A percentile compares a stretch with the other conserved stretches of the same genome.
Conservation (phyloP, 2,329 filamentous ascomycete species). For the Dendryphion nanum region DNA sequence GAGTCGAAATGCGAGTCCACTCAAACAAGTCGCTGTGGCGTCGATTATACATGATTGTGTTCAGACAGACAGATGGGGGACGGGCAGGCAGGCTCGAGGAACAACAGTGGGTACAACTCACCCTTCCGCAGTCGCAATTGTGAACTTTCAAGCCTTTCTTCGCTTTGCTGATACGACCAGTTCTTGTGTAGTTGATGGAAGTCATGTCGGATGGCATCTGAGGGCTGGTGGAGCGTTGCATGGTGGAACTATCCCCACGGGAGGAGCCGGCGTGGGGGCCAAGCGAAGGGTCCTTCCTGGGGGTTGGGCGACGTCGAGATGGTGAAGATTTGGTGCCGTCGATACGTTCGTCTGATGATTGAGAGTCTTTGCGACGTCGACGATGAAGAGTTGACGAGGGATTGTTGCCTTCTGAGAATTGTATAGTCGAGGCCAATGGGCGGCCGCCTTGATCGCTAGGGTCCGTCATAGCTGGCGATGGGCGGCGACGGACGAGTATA, state of each 20-base stretch:
- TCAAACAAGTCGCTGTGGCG: too few species aligned
- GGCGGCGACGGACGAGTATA: constrained; percentile 28
- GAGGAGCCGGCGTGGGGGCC: constrained; percentile 27
- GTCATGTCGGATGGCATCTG: constrained; percentile 24
- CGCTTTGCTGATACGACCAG: constrained; percentile 48
- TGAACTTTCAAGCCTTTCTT: constrained; percentile 49
- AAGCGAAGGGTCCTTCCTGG: constrained; percentile 18
- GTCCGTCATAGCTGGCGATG: constrained; percentile 31
- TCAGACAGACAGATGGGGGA: too few species aligned
- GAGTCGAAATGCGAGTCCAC: too few species aligned
- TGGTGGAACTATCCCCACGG: constrained; percentile 26
- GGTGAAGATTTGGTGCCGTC: constrained; percentile 18
- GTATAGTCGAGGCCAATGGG: constrained; percentile 25
- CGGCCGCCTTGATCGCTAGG: constrained; percentile 31
- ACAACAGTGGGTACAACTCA: constrained; percentile 34
- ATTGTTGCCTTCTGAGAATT: constrained; percentile 17
- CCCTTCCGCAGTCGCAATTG: constrained; percentile 48
- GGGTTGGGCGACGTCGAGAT: constrained; percentile 28
- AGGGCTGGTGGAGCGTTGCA: constrained; percentile 35
- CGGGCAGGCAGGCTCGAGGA: too few species aligned
- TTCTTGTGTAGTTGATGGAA: constrained; percentile 44
- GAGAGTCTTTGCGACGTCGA: constrained; percentile 20
- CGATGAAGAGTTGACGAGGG: constrained; percentile 6
- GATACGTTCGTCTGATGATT: constrained; percentile 26
- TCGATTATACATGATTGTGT: too few species aligned